Evolutionary conservation across 805 yeast species (phyloP).

Genomic region (Komagataella phaffii): DNA sequence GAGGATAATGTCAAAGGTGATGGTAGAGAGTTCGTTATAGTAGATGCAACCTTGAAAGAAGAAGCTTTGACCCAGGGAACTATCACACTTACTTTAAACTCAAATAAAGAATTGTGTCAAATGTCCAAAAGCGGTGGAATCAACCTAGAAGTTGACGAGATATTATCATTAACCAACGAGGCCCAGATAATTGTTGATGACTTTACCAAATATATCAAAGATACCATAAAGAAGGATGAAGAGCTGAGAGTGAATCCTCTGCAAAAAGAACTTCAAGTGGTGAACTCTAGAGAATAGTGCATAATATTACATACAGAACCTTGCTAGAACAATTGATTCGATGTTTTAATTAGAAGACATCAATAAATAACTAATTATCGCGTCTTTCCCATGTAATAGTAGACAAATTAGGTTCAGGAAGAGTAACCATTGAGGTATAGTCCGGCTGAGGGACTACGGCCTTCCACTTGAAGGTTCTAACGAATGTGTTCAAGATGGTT

Average conservation of each 20-base stretch:
- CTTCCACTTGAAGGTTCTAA: conserved; percentile 70
- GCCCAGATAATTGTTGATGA: conserved; percentile 53
- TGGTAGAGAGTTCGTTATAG: conserved; percentile 43
- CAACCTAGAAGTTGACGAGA: conserved; percentile 57
- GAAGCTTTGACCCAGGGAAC: conserved; percentile 67
- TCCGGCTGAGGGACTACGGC: conserved; percentile 58
- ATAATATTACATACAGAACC: neutral
- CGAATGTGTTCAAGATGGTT: conserved; percentile 59
- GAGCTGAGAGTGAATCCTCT: conserved; percentile 8
- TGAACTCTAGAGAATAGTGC: conserved; percentile 13
- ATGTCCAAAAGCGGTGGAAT: conserved; percentile 83
- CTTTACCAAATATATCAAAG: conserved; percentile 51
- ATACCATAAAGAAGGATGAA: conserved; percentile 41
- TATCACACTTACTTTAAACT: conserved; percentile 76
- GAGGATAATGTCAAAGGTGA: conserved; percentile 66
- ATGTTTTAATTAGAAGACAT: neutral
- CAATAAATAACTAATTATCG: conserved; percentile 8
- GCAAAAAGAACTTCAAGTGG: conserved; percentile 15
- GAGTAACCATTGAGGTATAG: conserved; percentile 84
- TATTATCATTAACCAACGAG: conserved; percentile 54
- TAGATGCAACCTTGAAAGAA: conserved; percentile 71
- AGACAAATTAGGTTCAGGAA: conserved; percentile 63
- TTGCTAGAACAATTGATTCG: neutral
- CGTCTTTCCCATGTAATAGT: conserved; percentile 61
- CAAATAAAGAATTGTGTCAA: conserved; percentile 85